Evolutionary conservation across 768 basidiomycete genomes (phyloP).

Genomic region (Fomitopsis serialis): DNA sequence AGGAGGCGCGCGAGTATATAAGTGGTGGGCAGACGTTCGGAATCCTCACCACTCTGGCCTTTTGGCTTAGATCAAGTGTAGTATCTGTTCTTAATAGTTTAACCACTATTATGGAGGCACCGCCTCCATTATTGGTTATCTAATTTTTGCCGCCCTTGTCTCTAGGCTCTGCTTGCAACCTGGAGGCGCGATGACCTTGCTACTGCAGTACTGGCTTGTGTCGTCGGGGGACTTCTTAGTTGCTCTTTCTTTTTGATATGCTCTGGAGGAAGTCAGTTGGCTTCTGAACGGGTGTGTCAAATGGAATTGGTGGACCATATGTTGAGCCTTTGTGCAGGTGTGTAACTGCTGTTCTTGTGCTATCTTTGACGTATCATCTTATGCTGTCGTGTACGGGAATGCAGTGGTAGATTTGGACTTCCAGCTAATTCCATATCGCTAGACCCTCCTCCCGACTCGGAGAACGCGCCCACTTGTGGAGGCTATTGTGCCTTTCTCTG

Average conservation of each 20-base stretch:
- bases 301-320: neutral
- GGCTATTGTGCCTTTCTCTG: too few relatives aligned
- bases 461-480: too few relatives aligned
- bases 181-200: slow-evolving; percentile 23
- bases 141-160: slow-evolving; percentile 24
- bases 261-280: slow-evolving; percentile 12
- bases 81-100: slow-evolving; percentile 65
- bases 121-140: slow-evolving; percentile 27
- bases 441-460: too few relatives aligned
- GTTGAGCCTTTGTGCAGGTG: too few relatives aligned
- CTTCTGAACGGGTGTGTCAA: slow-evolving; percentile 5
- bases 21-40: neutral
- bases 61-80: slow-evolving; percentile 75
- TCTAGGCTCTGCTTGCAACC: slow-evolving; percentile 23
- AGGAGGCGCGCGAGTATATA: neutral
- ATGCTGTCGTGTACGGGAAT: too few relatives aligned
- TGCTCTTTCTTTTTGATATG: slow-evolving; percentile 12
- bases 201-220: slow-evolving; percentile 23
- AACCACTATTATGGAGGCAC: slow-evolving; percentile 31
- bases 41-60: slow-evolving; percentile 45
- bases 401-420: too few relatives aligned
- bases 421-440: too few relatives aligned
- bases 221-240: slow-evolving; percentile 20
- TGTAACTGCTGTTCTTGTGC: too few relatives aligned
- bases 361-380: too few relatives aligned